Percentiles rank a stretch among this genome's conserved stretches.
Evolutionary conservation across 2,329 filamentous ascomycete genomes (phyloP).

Genomic region (Aspergillus sp.): DNA sequence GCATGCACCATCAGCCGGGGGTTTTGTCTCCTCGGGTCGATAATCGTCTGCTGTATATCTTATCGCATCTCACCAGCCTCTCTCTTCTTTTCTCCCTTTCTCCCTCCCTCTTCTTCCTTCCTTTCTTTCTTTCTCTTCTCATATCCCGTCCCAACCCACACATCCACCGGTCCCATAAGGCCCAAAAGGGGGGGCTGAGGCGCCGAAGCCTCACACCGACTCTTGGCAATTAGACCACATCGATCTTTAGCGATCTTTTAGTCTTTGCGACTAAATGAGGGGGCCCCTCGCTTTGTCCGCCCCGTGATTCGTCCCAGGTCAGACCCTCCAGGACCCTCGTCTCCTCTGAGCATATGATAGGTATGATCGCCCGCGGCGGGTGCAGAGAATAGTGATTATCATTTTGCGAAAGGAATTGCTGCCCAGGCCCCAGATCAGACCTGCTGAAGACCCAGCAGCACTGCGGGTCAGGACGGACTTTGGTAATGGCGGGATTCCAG

Average conservation of each 20-base stretch:
- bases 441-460: too few relatives aligned
- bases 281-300: not conserved
- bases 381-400: not conserved
- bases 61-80: too few relatives aligned
- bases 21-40: not conserved
- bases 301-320: not conserved
- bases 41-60: too few relatives aligned
- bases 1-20: not conserved
- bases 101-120: too few relatives aligned
- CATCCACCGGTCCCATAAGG: not conserved
- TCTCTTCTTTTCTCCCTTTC: too few relatives aligned
- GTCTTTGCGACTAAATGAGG: not conserved
- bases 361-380: not conserved
- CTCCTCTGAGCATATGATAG: slow-evolving; percentile 1
- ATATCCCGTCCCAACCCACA: not conserved
- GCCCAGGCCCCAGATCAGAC: not conserved
- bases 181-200: not conserved
- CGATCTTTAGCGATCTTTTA: not conserved
- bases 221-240: slow-evolving; percentile 3
- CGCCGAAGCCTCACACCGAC: not conserved
- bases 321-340: not conserved
- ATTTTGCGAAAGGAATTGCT: not conserved
- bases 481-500: too few relatives aligned
- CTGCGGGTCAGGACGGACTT: too few relatives aligned
- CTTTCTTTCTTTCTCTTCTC: too few relatives aligned